Evolutionary conservation across 139 green algal genomes (phyloP), one percentile per base, ranked within the genome.

Genomic region (Closterium sp.): DNA sequence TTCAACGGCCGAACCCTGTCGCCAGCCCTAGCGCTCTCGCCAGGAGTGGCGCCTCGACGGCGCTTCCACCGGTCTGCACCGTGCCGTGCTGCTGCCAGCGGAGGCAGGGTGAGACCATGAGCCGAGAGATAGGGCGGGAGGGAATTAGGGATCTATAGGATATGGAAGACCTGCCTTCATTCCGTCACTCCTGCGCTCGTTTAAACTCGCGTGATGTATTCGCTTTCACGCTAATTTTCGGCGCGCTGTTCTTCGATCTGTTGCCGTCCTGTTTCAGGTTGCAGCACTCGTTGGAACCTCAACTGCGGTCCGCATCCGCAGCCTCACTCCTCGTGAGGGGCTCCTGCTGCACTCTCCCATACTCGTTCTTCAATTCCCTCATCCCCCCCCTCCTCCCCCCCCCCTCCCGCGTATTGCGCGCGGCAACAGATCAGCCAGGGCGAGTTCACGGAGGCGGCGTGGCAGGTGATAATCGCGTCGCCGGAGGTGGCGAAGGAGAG

Each of bases 371-470:
- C 25, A 19, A 76, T 19, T 16, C 25, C 55, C 25, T 28, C 55
- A 12, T 6, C 36, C 36, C 4, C 4, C 36, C 55, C 55, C 12
- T 76, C 55, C 9, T 28, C 55, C 55, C 31, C 2, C 31, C 83
- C 30, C 30, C 83, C 30, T 34, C 83, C 21, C 30, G 5, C 9
- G 83, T 28, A 25, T 30, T 90, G 87, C 33, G 64, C 64, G 31
- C 86, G 94, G n/a, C n/a, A n/a, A n/a, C 93, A 94, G 90, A 95
- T 95, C 19, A 94, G 69, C 16, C 98, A 98, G 91, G 95, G 95
- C 19, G 97, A 99, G 94, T 99, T 99, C 94, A 99, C 98, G 4
- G 98, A 98, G 38, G 98, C 97, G 89, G 97, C 96, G 0, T 98
- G 97, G 97, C 95, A 97, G 92, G 97, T 97, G 6, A 95, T 99